Evolutionary conservation across 805 yeast genomes (phyloP).

Genomic region (Kockiozyma suomiensis): DNA sequence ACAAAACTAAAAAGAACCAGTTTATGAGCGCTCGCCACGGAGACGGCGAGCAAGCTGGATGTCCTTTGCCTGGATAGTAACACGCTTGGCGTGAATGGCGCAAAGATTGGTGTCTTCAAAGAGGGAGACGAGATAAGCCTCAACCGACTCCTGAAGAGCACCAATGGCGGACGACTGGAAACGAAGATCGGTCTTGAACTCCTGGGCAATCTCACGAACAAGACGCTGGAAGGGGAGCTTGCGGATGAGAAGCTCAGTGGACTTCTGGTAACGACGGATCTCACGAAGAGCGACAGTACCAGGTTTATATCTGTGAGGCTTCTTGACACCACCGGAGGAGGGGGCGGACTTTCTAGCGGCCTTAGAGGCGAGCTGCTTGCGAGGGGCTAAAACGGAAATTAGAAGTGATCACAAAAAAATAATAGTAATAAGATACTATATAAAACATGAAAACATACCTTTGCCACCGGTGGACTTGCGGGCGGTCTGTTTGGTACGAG

Average conservation of each 20-base stretch:
- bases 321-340: constrained; percentile 82
- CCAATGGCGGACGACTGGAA: constrained; percentile 89
- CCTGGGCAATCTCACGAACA: constrained; percentile 87
- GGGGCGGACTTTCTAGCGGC: constrained; percentile 91
- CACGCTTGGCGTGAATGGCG: constrained; percentile 93
- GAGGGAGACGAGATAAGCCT: constrained; percentile 82
- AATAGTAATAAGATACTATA: not conserved
- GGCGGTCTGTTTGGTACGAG: constrained; percentile 87
- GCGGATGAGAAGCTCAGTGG: constrained; percentile 83
- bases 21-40: constrained; percentile 60
- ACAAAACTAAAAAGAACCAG: constrained; percentile 4
- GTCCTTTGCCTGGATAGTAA: constrained; percentile 89
- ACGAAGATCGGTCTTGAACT: constrained; percentile 82
- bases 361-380: constrained; percentile 88
- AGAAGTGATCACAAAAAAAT: not conserved
- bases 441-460: constrained; percentile 32
- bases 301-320: constrained; percentile 93
- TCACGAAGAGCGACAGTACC: constrained; percentile 93
- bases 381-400: constrained; percentile 58
- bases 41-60: constrained; percentile 89
- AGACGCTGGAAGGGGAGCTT: constrained; percentile 90
- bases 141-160: constrained; percentile 88
- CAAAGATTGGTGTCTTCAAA: constrained; percentile 90
- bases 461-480: constrained; percentile 91
- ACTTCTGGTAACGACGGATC: constrained; percentile 89